These are phyloP conservation scores for Singerocomus inundabilis DNA, from an alignment of 1,284 basidiomycete species.

Conservation along the genomic window DNA sequence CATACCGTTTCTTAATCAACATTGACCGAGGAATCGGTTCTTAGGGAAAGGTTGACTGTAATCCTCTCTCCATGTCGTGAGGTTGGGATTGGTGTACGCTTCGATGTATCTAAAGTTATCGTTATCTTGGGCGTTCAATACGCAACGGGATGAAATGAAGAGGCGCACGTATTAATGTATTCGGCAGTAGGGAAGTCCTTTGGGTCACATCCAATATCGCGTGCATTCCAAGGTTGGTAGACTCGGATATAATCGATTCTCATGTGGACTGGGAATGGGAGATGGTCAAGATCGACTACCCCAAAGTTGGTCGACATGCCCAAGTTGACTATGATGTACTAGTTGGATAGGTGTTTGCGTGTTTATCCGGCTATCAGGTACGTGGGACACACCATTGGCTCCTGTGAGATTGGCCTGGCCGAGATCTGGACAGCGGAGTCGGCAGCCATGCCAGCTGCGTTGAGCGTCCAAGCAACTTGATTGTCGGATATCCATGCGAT, in stretches of 20 bases:
- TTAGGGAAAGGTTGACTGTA: constrained; percentile 34
- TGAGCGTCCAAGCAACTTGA: constrained; percentile 64
- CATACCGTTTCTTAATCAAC: constrained; percentile 13
- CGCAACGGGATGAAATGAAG: background rate
- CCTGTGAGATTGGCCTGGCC: constrained; percentile 62
- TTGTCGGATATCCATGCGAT: constrained; percentile 68
- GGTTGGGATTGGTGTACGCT: constrained; percentile 43
- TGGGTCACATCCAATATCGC: constrained; percentile 72
- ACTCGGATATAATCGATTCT: constrained; percentile 71
- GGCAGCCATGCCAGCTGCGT: constrained; percentile 60
- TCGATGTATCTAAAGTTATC: constrained; percentile 32
- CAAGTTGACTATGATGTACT: constrained; percentile 52
- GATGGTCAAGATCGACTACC: constrained; percentile 51
- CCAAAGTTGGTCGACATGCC: constrained; percentile 59
- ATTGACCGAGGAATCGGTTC: constrained; percentile 33
- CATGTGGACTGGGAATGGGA: constrained; percentile 63
- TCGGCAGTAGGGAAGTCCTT: constrained; percentile 60
- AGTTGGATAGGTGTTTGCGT: constrained; percentile 3
- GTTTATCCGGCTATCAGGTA: background rate
- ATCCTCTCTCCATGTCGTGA: constrained; percentile 40
- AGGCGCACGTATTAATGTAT: constrained; percentile 54
- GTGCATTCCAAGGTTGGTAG: constrained; percentile 55
- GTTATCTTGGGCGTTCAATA: background rate
- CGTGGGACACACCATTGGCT: constrained; percentile 60
- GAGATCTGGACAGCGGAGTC: constrained; percentile 57